Conservation (phyloP, 2,329 filamentous ascomycete species). For the Claviceps cyperi region DNA sequence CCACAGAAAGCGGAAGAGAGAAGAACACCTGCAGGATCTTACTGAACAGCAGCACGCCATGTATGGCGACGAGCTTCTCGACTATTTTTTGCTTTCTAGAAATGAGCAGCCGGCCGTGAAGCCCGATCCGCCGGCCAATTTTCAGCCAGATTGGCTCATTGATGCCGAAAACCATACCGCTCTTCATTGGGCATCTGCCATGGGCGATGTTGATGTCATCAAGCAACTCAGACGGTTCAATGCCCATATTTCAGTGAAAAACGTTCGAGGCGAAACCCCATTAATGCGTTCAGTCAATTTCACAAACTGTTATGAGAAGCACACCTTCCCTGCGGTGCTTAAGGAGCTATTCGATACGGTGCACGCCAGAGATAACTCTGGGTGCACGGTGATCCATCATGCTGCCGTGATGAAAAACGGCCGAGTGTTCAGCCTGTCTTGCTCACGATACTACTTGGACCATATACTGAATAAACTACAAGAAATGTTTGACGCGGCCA, state of each 20-base stretch:
- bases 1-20: slow-evolving; percentile 63
- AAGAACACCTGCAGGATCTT: slow-evolving; percentile 44
- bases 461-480: slow-evolving; percentile 76
- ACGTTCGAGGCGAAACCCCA: slow-evolving; percentile 69
- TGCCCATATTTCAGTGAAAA: slow-evolving; percentile 57
- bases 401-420: slow-evolving; percentile 78
- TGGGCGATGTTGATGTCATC: slow-evolving; percentile 90
- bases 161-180: slow-evolving; percentile 87
- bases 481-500: slow-evolving; percentile 59
- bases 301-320: slow-evolving; percentile 91
- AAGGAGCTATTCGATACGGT: slow-evolving; percentile 74
- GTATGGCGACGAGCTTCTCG: slow-evolving; percentile 84
- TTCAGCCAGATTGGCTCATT: slow-evolving; percentile 82
- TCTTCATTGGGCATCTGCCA: slow-evolving; percentile 92
- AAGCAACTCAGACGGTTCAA: slow-evolving; percentile 73
- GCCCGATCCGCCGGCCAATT: slow-evolving; percentile 70
- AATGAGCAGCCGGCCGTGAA: slow-evolving; percentile 58
- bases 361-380: slow-evolving; percentile 61
- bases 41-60: slow-evolving; percentile 75
- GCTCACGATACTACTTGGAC: slow-evolving; percentile 86
- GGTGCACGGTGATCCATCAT: slow-evolving; percentile 86
- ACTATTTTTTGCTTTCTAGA: slow-evolving; percentile 86
- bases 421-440: slow-evolving; percentile 68
- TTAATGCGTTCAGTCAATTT: slow-evolving; percentile 91
- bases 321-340: slow-evolving; percentile 74